phyloP scores from a whole-genome alignment of 1,284 basidiomycete species.

The Vanrija sp. region DNA sequence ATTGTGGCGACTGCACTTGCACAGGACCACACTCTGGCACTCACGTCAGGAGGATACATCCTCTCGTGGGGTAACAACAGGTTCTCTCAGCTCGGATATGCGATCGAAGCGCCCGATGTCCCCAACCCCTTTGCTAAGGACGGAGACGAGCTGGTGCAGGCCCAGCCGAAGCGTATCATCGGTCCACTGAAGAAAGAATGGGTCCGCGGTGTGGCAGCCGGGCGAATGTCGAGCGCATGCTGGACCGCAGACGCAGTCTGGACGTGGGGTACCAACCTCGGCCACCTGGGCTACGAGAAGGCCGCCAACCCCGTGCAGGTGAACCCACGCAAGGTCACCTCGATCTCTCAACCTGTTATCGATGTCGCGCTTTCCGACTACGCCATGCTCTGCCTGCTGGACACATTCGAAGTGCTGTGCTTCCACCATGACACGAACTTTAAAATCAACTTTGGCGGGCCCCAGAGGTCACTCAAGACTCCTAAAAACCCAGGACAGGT shows the following conservation, averaged over 20 bases:
- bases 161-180: slow-evolving; percentile 68
- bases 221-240: slow-evolving; percentile 80
- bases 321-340: slow-evolving; percentile 76
- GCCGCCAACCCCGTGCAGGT: slow-evolving; percentile 71
- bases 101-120: slow-evolving; percentile 58
- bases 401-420: slow-evolving; percentile 73
- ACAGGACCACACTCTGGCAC: slow-evolving; percentile 87
- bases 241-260: slow-evolving; percentile 81
- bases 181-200: slow-evolving; percentile 75
- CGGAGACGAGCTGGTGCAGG: slow-evolving; percentile 63
- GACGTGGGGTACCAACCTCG: slow-evolving; percentile 94
- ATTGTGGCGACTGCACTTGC: slow-evolving; percentile 71
- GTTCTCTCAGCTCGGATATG: slow-evolving; percentile 84
- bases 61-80: slow-evolving; percentile 88
- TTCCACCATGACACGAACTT: slow-evolving; percentile 72
- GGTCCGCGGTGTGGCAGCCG: slow-evolving; percentile 80
- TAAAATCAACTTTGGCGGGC: slow-evolving; percentile 57
- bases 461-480: slow-evolving; percentile 10
- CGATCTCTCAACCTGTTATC: slow-evolving; percentile 65
- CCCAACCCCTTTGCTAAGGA: slow-evolving; percentile 33
- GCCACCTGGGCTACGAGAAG: slow-evolving; percentile 85
- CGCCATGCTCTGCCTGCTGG: slow-evolving; percentile 74
- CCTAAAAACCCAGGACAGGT: slow-evolving; percentile 52
- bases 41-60: slow-evolving; percentile 76
- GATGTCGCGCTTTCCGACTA: slow-evolving; percentile 71